Conservation (phyloP, 164 flowering plant genomes). For the Vitis riparia region DNA sequence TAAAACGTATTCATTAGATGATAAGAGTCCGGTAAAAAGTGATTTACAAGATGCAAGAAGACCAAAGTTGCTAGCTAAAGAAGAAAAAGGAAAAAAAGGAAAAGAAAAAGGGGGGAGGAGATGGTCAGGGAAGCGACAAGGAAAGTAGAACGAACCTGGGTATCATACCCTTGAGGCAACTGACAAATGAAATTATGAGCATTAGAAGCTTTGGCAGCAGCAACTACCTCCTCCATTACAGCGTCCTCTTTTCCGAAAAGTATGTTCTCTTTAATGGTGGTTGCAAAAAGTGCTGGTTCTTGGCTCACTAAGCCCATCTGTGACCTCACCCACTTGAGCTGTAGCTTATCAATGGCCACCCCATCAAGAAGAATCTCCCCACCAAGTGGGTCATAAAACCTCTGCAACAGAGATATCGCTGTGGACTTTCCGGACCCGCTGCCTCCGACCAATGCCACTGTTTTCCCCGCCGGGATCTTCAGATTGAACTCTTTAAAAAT, state of each 20-base stretch:
- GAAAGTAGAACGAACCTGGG: slow-evolving; percentile 51
- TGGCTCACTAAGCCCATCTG: slow-evolving; percentile 96
- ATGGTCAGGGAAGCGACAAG: neutral
- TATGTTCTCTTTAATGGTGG: slow-evolving; percentile 77
- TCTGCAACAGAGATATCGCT: slow-evolving; percentile 58
- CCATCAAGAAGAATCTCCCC: slow-evolving; percentile 79
- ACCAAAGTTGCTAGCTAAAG: too few species aligned
- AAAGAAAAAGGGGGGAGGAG: too few species aligned
- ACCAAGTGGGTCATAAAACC: slow-evolving; percentile 75
- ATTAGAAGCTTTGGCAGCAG: slow-evolving; percentile 80
- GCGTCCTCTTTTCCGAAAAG: slow-evolving; percentile 88
- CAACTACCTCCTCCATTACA: slow-evolving; percentile 57
- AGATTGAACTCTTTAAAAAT: slow-evolving; percentile 56
- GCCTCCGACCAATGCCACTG: slow-evolving; percentile 83
- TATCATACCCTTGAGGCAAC: slow-evolving; percentile 79
- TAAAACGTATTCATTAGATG: too few species aligned
- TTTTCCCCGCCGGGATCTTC: slow-evolving; percentile 62
- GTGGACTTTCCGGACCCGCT: slow-evolving; percentile 97
- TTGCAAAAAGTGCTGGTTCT: slow-evolving; percentile 87
- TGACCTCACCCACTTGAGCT: slow-evolving; percentile 82
- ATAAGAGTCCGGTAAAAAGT: too few species aligned
- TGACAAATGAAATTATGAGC: slow-evolving; percentile 79
- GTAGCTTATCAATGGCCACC: slow-evolving; percentile 55
- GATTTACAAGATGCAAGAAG: too few species aligned
- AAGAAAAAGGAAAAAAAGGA: too few species aligned